Percentiles rank a stretch among this genome's conserved stretches.
phyloP scores from a whole-genome alignment of 495 filamentous ascomycete genomes.

The Penicillium robsamsonii region DNA sequence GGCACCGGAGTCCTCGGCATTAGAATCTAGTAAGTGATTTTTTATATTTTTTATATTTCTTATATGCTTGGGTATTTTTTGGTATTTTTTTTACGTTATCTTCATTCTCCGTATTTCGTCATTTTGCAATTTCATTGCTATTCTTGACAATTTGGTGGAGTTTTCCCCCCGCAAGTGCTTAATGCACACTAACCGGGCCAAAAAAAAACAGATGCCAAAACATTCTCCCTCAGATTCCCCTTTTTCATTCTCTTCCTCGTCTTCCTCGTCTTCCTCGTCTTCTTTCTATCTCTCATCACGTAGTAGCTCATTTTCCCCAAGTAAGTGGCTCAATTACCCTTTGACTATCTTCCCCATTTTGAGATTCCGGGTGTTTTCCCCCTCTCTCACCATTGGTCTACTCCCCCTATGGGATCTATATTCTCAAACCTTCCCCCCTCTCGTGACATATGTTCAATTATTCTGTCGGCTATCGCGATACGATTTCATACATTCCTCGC shows the following conservation, averaged over 20 bases:
- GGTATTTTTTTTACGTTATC: neutral
- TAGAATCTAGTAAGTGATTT: neutral
- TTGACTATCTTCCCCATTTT: neutral
- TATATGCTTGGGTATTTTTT: too few species aligned
- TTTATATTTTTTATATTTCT: neutral
- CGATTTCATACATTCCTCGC: constrained; percentile 19
- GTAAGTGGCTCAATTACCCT: constrained; percentile 21
- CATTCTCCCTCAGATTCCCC: constrained; percentile 13
- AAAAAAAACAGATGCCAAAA: constrained; percentile 11
- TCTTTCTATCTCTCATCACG: constrained; percentile 41
- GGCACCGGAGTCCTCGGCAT: neutral
- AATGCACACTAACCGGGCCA: constrained; percentile 11
- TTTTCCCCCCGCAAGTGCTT: constrained; percentile 14
- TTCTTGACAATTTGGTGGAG: constrained; percentile 4
- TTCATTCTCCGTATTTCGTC: neutral
- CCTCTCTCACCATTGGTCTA: constrained; percentile 16
- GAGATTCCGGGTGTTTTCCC: constrained; percentile 5
- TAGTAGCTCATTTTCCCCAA: constrained; percentile 18
- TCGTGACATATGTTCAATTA: constrained; percentile 12
- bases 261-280: constrained; percentile 30
- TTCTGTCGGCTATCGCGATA: constrained; percentile 17
- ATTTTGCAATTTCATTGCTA: constrained; percentile 1
- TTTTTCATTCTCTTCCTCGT: constrained; percentile 28
- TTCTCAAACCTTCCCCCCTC: neutral
- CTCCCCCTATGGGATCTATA: neutral